Base-by-base conservation (phyloP, 2,329 filamentous ascomycete species). In the Herpotrichia juniperi region DNA sequence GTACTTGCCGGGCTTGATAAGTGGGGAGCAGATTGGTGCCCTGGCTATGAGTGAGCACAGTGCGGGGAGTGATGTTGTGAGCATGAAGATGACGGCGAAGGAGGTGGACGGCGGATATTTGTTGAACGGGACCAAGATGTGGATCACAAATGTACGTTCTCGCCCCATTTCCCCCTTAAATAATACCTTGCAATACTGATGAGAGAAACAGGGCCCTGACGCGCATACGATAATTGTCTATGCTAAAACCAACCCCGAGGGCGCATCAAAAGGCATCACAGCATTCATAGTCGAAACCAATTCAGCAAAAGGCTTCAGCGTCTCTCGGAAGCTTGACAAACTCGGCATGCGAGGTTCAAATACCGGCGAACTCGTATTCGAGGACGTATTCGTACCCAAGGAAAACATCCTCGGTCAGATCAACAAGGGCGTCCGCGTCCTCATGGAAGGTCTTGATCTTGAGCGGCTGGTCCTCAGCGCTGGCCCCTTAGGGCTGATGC, bases 321-420 rank as follows among this genome's bases (percentile, higher is more conserved):
- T 91, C 65, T 87, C 91, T 6, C 83, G 91, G 56, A 97, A 97
- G 77, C 86, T 97, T 16, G 93, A 97, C 81, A 97, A 99, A 79
- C 88, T 99, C 74, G 94, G 94, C 62, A 99, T 99, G 94, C 86
- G 94, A 51, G 94, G 94, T 53, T 94, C 90, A 62, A 97, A 97
- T 76, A 97, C 94, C 0, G 94, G 94, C 65, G 94, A 97, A 75
- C 83, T 97, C 21, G 84, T 93, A 50, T 96, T 97, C 62, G 92
- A 96, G 57, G 82, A 88, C 60, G 91, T 97, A 51, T 96, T 97
- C 69, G 91, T 97, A 6, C 92, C 94, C 3, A 78, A 80, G 8
- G 88, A 89, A 65, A 91, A 96, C 72, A 76, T 97, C 0, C 83
- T 99, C 1, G 94, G 94, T 25, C 74, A 83, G 32, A 69, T 96